phyloP scores from a whole-genome alignment of 805 yeast genomes.

The Pichia occidentalis region DNA sequence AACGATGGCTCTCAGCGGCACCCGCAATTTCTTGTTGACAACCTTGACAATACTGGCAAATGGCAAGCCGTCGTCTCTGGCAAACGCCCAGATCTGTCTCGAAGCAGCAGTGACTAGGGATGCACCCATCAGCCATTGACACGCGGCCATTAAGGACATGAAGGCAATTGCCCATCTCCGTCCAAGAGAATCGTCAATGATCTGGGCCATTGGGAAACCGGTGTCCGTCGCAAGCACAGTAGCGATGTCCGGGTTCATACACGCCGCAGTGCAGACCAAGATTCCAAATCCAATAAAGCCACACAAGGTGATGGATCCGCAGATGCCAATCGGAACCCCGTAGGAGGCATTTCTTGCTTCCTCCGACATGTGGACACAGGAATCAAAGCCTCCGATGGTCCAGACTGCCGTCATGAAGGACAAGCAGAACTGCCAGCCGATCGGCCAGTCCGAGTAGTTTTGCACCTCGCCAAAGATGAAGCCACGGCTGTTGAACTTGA shows the following conservation, averaged over 20 bases:
- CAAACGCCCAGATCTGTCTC: slow-evolving; percentile 67
- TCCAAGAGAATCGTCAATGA: slow-evolving; percentile 53
- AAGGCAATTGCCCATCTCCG: slow-evolving; percentile 56
- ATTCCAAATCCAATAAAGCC: slow-evolving; percentile 51
- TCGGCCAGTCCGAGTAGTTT: slow-evolving; percentile 46
- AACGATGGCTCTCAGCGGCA: slow-evolving; percentile 55
- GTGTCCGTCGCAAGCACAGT: slow-evolving; percentile 36
- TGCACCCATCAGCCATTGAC: slow-evolving; percentile 60
- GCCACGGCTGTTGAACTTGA: slow-evolving; percentile 36
- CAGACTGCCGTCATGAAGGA: slow-evolving; percentile 54
- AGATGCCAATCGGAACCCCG: slow-evolving; percentile 58
- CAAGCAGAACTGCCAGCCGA: slow-evolving; percentile 46
- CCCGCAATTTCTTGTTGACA: slow-evolving; percentile 45
- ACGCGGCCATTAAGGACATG: slow-evolving; percentile 48
- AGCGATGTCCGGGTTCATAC: slow-evolving; percentile 40
- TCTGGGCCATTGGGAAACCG: slow-evolving; percentile 62
- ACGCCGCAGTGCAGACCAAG: slow-evolving; percentile 45
- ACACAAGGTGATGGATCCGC: slow-evolving; percentile 48
- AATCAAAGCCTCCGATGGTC: slow-evolving; percentile 68
- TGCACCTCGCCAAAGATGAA: slow-evolving; percentile 47
- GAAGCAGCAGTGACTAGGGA: slow-evolving; percentile 55
- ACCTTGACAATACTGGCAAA: slow-evolving; percentile 45
- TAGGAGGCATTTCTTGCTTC: slow-evolving; percentile 55
- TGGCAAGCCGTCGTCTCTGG: slow-evolving; percentile 69
- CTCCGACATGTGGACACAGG: slow-evolving; percentile 63